Conservation (phyloP, 257 asterid species). For the Cinchona pubescens region DNA sequence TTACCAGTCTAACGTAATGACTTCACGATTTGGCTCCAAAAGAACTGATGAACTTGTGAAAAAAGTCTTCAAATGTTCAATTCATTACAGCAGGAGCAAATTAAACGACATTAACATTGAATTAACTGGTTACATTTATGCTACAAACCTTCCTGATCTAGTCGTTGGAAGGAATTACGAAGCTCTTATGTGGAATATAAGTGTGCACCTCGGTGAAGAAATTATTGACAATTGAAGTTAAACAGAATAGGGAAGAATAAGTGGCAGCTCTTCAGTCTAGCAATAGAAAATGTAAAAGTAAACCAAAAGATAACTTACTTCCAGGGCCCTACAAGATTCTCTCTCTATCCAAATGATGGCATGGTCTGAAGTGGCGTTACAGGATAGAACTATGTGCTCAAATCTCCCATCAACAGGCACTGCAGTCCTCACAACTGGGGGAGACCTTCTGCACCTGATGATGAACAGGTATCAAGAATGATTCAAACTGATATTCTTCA, state of each 20-base stretch:
- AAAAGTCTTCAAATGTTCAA: neutral
- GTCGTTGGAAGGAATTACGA: no score
- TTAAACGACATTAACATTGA: neutral
- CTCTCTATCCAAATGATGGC: constrained; percentile 80
- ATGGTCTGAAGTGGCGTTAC: constrained; percentile 89
- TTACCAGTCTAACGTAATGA: neutral
- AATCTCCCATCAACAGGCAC: constrained; percentile 93
- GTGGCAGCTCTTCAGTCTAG: constrained; percentile 2
- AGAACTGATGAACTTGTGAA: neutral
- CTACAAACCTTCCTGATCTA: neutral
- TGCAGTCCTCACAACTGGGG: constrained; percentile 79
- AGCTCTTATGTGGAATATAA: neutral
- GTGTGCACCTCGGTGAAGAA: neutral
- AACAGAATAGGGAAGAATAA: neutral
- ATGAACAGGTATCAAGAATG: constrained; percentile 9
- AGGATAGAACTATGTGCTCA: constrained; percentile 86
- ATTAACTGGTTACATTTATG: neutral
- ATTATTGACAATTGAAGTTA: neutral
- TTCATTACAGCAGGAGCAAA: neutral
- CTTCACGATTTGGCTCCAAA: neutral
- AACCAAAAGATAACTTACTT: constrained; percentile 43
- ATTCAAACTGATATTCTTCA: neutral
- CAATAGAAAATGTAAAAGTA: neutral
- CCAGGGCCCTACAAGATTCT: constrained; percentile 69
- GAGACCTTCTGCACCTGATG: constrained; percentile 64